A percentile compares a stretch with the other conserved stretches of the same genome.
Conservation (phyloP, 495 filamentous ascomycete genomes). For the Aspergillus heteromorphus region DNA sequence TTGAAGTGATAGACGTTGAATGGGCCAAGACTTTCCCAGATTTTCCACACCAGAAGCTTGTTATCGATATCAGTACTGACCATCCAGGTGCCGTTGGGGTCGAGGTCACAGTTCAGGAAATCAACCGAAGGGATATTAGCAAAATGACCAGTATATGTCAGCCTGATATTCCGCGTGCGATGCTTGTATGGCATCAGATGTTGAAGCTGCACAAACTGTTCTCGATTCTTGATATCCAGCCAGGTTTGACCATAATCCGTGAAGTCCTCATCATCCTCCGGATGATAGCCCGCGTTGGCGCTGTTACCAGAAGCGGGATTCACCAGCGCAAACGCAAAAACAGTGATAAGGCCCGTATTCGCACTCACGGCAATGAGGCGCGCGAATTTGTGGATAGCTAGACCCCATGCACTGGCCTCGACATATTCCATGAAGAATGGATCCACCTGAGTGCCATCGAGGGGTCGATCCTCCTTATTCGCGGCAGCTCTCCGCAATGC, state of each 20-base stretch:
- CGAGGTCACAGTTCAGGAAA: slow-evolving; percentile 61
- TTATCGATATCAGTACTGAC: slow-evolving; percentile 71
- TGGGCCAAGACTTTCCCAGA: slow-evolving; percentile 46
- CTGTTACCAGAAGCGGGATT: slow-evolving; percentile 20
- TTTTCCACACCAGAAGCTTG: slow-evolving; percentile 57
- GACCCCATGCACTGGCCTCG: slow-evolving; percentile 75
- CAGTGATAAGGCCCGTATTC: slow-evolving; percentile 61
- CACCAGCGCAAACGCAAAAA: slow-evolving; percentile 69
- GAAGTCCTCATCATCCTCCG: slow-evolving; percentile 19
- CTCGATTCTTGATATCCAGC: slow-evolving; percentile 24
- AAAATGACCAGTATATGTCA: slow-evolving; percentile 41
- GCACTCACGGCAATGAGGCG: slow-evolving; percentile 76
- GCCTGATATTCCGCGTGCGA: slow-evolving; percentile 34
- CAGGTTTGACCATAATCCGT: slow-evolving; percentile 31
- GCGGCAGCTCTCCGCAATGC: slow-evolving; percentile 32
- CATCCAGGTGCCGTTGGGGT: slow-evolving; percentile 62
- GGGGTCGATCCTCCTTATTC: slow-evolving; percentile 19
- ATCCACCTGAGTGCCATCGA: slow-evolving; percentile 27
- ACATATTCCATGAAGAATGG: slow-evolving; percentile 75
- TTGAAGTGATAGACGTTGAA: slow-evolving; percentile 26
- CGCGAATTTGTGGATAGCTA: slow-evolving; percentile 75
- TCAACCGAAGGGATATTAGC: slow-evolving; percentile 74
- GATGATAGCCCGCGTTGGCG: slow-evolving; percentile 14
- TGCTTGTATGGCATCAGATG: slow-evolving; percentile 27
- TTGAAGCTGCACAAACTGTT: slow-evolving; percentile 24